Evolutionary conservation across 2,329 filamentous ascomycete genomes (phyloP).

Genomic region (Cercospora sojina): DNA sequence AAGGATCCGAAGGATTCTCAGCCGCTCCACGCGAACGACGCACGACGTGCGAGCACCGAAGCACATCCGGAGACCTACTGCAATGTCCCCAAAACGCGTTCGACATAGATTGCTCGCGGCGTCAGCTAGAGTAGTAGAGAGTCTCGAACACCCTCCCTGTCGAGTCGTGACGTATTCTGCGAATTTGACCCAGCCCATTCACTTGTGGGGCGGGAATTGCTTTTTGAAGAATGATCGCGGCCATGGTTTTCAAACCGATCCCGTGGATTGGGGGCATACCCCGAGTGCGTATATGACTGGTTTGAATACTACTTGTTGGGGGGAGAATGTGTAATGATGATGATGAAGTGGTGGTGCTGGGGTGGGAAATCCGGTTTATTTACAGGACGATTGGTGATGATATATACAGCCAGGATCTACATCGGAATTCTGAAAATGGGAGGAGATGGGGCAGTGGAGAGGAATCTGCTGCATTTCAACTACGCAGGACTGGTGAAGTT

Average conservation of each 20-base stretch:
- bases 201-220: slow-evolving; percentile 20
- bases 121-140: background rate
- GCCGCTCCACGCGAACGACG: background rate
- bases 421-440: no score
- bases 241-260: slow-evolving; percentile 5
- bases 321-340: background rate
- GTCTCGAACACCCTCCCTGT: slow-evolving; percentile 2
- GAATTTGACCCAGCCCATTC: slow-evolving; percentile 14
- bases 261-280: slow-evolving; percentile 18
- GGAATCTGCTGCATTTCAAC: no score
- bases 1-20: background rate
- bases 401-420: background rate
- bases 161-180: slow-evolving; percentile 22
- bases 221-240: slow-evolving; percentile 25
- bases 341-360: no score
- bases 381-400: background rate
- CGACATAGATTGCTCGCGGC: background rate
- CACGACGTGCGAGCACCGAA: background rate
- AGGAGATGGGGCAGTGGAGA: no score
- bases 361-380: no score
- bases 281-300: slow-evolving; percentile 19
- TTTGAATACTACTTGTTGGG: slow-evolving; percentile 18
- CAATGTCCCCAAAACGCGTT: background rate
- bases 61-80: background rate
- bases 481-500: no score